These are phyloP conservation scores for Thyridium curvatum DNA, from an alignment of 2,329 filamentous ascomycete genomes.

Conservation along the genomic window DNA sequence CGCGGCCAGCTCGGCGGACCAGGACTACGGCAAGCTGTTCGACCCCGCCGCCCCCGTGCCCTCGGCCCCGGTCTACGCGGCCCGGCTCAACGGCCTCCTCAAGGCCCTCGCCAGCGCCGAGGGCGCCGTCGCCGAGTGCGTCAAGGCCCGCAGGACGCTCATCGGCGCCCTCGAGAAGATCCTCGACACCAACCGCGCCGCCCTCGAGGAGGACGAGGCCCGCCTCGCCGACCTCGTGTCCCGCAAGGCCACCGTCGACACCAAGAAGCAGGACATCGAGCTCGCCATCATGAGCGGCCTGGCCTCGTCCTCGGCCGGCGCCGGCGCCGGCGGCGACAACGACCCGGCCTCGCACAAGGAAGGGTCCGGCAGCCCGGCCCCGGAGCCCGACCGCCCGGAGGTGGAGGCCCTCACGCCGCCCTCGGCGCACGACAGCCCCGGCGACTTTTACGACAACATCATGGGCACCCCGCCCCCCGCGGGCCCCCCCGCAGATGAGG, in stretches of 20 bases:
- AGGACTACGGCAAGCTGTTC: conserved; percentile 76
- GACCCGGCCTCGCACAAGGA: conserved; percentile 40
- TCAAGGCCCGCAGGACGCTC: conserved; percentile 75
- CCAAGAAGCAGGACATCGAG: conserved; percentile 83
- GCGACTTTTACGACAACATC: conserved; percentile 14
- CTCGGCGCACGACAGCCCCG: conserved; percentile 40
- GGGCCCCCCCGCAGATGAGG: conserved; percentile 3
- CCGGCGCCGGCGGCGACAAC: conserved; percentile 48
- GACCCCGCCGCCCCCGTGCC: conserved; percentile 64
- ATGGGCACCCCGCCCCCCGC: conserved; percentile 3
- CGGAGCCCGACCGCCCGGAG: conserved; percentile 67
- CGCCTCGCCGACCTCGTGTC: conserved; percentile 56
- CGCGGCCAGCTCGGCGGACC: conserved; percentile 62
- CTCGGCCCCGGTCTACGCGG: conserved; percentile 84
- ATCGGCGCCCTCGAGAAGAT: conserved; percentile 79
- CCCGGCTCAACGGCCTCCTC: conserved; percentile 80
- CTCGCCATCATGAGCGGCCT: conserved; percentile 84
- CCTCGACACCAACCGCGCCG: conserved; percentile 64
- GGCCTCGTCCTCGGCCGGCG: too few relatives aligned
- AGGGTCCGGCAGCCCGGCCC: conserved; percentile 35
- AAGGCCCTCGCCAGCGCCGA: conserved; percentile 86
- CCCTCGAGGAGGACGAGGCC: conserved; percentile 63
- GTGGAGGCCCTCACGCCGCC: conserved; percentile 83
- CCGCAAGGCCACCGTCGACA: conserved; percentile 68
- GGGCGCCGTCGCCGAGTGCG: conserved; percentile 79